Conservation (phyloP, 352 stramenopile genomes). For the Pilasporangium apinafurcum region DNA sequence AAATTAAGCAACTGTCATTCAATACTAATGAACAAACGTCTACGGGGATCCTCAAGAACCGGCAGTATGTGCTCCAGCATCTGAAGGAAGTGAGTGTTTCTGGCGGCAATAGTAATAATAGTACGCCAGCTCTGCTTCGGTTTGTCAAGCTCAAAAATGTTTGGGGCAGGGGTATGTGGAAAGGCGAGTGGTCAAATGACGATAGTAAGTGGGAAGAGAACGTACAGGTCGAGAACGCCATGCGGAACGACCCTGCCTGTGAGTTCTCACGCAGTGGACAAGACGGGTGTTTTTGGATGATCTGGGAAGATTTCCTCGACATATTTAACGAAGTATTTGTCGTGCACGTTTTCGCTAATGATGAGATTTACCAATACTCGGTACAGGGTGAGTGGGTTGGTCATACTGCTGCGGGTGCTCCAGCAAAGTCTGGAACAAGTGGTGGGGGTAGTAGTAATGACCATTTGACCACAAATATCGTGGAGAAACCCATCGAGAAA, state of each 20-base stretch:
- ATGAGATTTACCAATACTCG: constrained; percentile 45
- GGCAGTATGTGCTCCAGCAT: constrained; percentile 66
- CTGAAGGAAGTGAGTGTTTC: constrained; percentile 69
- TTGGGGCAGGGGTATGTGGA: constrained; percentile 75
- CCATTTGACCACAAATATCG: neutral
- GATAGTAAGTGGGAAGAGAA: constrained; percentile 84
- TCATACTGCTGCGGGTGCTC: constrained; percentile 21
- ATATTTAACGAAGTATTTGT: constrained; percentile 71
- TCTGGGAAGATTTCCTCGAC: constrained; percentile 69
- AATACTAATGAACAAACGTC: constrained; percentile 51
- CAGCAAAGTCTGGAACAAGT: constrained; percentile 5
- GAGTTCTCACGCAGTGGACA: constrained; percentile 62
- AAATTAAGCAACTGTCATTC: constrained; percentile 67
- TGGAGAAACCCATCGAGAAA: constrained; percentile 38
- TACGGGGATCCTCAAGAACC: constrained; percentile 69
- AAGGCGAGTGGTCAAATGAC: constrained; percentile 78
- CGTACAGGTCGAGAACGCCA: constrained; percentile 56
- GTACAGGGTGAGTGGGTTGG: constrained; percentile 43
- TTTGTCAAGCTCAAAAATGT: constrained; percentile 82
- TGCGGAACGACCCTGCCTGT: constrained; percentile 49
- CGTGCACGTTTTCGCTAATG: constrained; percentile 29
- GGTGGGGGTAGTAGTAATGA: constrained; percentile 2
- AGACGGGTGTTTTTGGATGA: constrained; percentile 83
- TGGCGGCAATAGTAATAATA: constrained; percentile 7
- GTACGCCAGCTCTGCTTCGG: constrained; percentile 22